Evolutionary conservation across 768 basidiomycete species (phyloP).

Genomic region (Rhodocollybia butyracea): DNA sequence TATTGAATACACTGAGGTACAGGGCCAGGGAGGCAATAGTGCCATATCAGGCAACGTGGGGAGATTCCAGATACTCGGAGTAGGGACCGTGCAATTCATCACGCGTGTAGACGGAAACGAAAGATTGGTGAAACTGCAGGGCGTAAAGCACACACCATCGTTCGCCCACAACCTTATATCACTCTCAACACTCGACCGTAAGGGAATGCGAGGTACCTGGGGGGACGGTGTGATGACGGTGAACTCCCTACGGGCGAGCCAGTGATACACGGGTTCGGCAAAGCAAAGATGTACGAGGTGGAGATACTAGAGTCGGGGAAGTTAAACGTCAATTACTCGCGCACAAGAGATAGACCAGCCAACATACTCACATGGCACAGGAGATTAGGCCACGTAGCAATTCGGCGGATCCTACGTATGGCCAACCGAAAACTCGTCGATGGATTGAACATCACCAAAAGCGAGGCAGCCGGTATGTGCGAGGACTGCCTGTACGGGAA

Average conservation of each 20-base stretch:
- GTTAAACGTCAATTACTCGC: not conserved
- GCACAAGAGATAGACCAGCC: not conserved
- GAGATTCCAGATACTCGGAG: not conserved
- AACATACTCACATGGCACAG: not conserved
- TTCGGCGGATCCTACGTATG: not conserved
- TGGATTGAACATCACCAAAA: not conserved
- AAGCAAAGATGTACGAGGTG: not conserved
- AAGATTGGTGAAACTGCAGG: not conserved
- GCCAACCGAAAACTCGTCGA: not conserved
- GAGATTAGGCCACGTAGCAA: not conserved
- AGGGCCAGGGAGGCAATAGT: not conserved
- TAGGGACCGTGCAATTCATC: not conserved
- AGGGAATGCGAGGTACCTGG: not conserved
- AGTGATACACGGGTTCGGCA: not conserved
- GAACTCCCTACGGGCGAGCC: not conserved
- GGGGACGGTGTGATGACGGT: not conserved
- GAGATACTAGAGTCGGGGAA: too few species aligned
- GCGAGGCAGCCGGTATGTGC: too few species aligned
- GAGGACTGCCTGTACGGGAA: too few species aligned
- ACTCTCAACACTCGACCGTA: not conserved
- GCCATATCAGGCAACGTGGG: not conserved
- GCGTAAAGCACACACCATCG: not conserved
- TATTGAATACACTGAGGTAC: not conserved
- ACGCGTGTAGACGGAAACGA: not conserved
- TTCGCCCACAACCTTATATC: not conserved